These are phyloP conservation scores for Nasturtium officinale DNA, from an alignment of 345 rosid species.

Conservation along the genomic window DNA sequence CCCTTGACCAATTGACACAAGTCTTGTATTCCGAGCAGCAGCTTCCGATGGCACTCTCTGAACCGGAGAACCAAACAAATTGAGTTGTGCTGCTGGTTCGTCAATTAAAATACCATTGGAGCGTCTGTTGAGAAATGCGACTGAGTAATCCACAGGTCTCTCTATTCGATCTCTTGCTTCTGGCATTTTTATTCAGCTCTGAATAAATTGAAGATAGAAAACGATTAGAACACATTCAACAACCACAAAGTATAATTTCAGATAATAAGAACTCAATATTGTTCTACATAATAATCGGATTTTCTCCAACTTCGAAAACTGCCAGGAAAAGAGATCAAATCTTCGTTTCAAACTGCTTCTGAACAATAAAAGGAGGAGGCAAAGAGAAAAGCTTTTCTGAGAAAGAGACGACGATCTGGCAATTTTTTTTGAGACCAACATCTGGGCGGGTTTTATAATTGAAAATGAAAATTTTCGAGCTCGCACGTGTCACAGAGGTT, in stretches of 20 bases:
- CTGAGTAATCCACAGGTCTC: constrained; percentile 58
- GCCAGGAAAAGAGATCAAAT: neutral
- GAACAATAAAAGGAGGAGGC: constrained; percentile 33
- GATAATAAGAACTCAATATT: constrained; percentile 1
- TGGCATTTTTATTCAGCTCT: constrained; percentile 48
- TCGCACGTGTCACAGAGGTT: constrained; percentile 34
- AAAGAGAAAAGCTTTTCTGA: constrained; percentile 31
- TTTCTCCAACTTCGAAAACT: neutral
- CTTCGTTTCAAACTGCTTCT: constrained; percentile 15
- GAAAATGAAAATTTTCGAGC: constrained; percentile 37
- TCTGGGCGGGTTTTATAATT: constrained; percentile 44
- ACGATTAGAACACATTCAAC: neutral
- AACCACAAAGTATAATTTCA: neutral
- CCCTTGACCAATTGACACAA: constrained; percentile 21
- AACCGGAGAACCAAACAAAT: constrained; percentile 48
- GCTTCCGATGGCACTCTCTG: constrained; percentile 31
- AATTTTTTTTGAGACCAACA: constrained; percentile 13
- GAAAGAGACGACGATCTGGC: constrained; percentile 46
- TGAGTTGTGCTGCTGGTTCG: constrained; percentile 32
- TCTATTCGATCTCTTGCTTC: constrained; percentile 73
- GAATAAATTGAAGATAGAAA: neutral
- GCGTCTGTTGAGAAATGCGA: constrained; percentile 52
- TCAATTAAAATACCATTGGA: constrained; percentile 48
- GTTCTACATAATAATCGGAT: neutral
- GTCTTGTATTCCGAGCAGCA: constrained; percentile 3